phyloP scores from a whole-genome alignment of 331 rosid genomes.

The Saraca asoca region DNA sequence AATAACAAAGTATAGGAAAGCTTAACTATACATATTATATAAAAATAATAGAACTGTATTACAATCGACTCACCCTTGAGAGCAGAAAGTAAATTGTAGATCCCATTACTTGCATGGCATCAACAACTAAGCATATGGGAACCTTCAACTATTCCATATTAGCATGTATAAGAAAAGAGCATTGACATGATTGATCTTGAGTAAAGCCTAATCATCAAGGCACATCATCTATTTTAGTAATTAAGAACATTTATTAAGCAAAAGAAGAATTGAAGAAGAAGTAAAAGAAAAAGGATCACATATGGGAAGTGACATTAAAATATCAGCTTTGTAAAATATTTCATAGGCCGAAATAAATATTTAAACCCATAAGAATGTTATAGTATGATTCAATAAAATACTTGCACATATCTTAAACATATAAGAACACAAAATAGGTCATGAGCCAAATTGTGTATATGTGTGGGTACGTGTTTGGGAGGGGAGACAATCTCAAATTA shows the following conservation, averaged over 20 bases:
- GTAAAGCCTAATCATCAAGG: slow-evolving; percentile 76
- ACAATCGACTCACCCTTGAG: slow-evolving; percentile 61
- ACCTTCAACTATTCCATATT: slow-evolving; percentile 79
- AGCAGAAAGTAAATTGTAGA: slow-evolving; percentile 73
- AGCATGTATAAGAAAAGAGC: slow-evolving; percentile 74
- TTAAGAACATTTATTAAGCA: slow-evolving; percentile 23
- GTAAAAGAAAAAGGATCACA: slow-evolving; percentile 12
- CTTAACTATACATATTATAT: neutral
- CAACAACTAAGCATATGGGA: slow-evolving; percentile 87
- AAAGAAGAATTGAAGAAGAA: slow-evolving; percentile 24
- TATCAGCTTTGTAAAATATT: slow-evolving; percentile 26
- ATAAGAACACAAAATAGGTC: neutral
- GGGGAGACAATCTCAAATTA: neutral
- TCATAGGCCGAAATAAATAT: slow-evolving; percentile 23
- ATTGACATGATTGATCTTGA: slow-evolving; percentile 64
- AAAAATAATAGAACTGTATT: slow-evolving; percentile 22
- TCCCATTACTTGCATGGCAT: slow-evolving; percentile 88
- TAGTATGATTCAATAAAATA: neutral
- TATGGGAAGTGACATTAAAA: slow-evolving; percentile 21
- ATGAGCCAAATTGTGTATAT: neutral
- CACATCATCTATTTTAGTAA: slow-evolving; percentile 58
- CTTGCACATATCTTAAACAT: neutral
- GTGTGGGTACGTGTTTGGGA: too few relatives aligned
- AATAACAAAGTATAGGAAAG: slow-evolving; percentile 11
- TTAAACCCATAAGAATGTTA: slow-evolving; percentile 12